Evolutionary conservation across 2,329 filamentous ascomycete genomes (phyloP).

Genomic region (Alternaria tenuissima): DNA sequence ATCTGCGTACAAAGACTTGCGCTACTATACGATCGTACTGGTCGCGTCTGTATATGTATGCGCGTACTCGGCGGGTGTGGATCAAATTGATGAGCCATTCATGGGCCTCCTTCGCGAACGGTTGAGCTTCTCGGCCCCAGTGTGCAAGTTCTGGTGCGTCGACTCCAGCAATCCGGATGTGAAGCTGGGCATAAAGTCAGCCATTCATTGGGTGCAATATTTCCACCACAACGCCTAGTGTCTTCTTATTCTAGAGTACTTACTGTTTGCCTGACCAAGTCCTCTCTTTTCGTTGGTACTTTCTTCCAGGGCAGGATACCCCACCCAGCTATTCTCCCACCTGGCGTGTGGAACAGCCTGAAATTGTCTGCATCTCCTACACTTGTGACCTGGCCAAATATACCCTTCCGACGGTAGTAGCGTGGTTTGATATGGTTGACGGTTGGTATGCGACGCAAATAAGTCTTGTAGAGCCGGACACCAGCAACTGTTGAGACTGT

Average conservation of each 20-base stretch:
- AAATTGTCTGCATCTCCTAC: constrained; percentile 98
- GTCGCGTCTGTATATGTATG: constrained; percentile 83
- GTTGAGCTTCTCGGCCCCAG: constrained; percentile 88
- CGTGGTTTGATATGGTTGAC: constrained; percentile 76
- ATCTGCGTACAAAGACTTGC: constrained; percentile 76
- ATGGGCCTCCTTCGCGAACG: constrained; percentile 81
- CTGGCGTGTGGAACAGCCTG: constrained; percentile 91
- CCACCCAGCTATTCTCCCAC: constrained; percentile 88
- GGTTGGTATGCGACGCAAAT: constrained; percentile 84
- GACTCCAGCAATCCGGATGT: constrained; percentile 87
- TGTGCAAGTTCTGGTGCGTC: constrained; percentile 94
- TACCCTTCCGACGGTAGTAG: constrained; percentile 76
- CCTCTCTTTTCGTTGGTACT: constrained; percentile 73
- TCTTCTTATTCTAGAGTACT: constrained; percentile 8
- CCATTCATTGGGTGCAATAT: constrained; percentile 1
- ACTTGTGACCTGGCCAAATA: constrained; percentile 88
- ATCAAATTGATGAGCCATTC: constrained; percentile 81
- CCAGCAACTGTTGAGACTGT: constrained; percentile 64
- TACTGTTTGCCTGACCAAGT: constrained; percentile 81
- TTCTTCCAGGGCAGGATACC: constrained; percentile 80
- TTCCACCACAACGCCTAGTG: neutral
- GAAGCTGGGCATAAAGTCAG: constrained; percentile 66
- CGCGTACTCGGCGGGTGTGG: constrained; percentile 75
- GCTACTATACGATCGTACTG: constrained; percentile 93
- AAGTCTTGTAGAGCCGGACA: constrained; percentile 70